Evolutionary conservation across 352 stramenopile species (phyloP).

Genomic region (Plasmopara viticola): DNA sequence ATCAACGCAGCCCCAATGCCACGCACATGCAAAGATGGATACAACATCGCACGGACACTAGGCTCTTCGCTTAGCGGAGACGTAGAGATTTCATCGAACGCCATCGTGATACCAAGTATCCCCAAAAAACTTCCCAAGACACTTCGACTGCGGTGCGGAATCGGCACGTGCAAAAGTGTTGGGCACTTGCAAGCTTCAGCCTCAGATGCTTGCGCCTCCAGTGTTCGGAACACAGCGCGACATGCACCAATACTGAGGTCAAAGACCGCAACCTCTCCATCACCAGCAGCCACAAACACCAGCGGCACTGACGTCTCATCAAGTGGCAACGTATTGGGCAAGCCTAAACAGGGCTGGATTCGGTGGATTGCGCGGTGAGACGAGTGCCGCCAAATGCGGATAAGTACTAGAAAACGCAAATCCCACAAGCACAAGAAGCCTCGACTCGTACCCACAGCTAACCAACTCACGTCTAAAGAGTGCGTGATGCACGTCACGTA

Average conservation of each 20-base stretch:
- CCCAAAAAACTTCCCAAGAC: conserved; percentile 69
- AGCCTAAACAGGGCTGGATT: conserved; percentile 74
- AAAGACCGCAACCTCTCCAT: conserved; percentile 89
- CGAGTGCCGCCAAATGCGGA: conserved; percentile 95
- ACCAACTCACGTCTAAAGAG: conserved; percentile 92
- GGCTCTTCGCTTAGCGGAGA: conserved; percentile 66
- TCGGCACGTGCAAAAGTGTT: conserved; percentile 66
- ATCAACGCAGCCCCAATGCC: conserved; percentile 84
- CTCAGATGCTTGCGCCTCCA: conserved; percentile 72
- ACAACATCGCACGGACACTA: conserved; percentile 83
- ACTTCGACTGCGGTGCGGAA: conserved; percentile 65
- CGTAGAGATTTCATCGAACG: conserved; percentile 79
- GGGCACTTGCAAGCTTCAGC: conserved; percentile 69
- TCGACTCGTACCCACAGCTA: conserved; percentile 90
- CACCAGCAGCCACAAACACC: conserved; percentile 91
- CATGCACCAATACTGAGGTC: conserved; percentile 87
- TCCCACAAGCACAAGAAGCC: conserved; percentile 97
- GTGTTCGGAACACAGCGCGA: conserved; percentile 87
- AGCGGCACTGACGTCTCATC: conserved; percentile 81
- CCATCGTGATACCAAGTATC: conserved; percentile 73
- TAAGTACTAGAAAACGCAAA: conserved; percentile 91
- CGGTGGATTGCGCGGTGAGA: conserved; percentile 86
- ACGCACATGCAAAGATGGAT: conserved; percentile 82
- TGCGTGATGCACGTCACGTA: conserved; percentile 95
- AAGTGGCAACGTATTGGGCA: conserved; percentile 72